Base-by-base conservation (phyloP, 2,329 filamentous ascomycete genomes). In the Alternaria sp. region DNA sequence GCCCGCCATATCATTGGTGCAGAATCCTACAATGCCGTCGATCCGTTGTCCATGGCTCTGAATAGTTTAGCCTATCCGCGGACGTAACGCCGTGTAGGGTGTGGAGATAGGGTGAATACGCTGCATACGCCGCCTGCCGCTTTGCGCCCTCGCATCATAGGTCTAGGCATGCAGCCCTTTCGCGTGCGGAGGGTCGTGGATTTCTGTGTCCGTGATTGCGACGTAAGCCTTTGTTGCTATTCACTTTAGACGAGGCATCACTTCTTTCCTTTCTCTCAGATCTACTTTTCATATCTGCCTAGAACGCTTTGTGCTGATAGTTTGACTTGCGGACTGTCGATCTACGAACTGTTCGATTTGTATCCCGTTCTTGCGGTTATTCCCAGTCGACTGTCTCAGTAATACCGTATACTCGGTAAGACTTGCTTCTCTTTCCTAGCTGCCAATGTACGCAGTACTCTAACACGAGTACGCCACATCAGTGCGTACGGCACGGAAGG, bases 341-440 rank as follows among this genome's bases (percentile, higher is more conserved):
- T 57, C 30, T 45, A 36, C 44, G 32, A 32, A 36, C 12, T 25
- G 13, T 28, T 30, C 32, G 32, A 47, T 25, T 55, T 40, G 44
- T 51, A 23, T 32, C n/a, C 28, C 30, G 19, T 44, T 28, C 46
- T 50, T 44, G 45, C 47, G 25, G 46, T 44, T 21, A 28, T 23
- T 54, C 57, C 51, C 19, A 40, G 36, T 23, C 46, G 19, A 59
- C 49, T 28, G 46, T 50, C 28, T 47, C 50, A 32, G 12, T 60
- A 28, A 44, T 10, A 25, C 47, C 15, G 28, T 19, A 23, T 50
- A 13, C 32, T 62, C 44, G 60, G 63, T 64, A 64, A 64, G 60
- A 54, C 36, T 52, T 59, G 21, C 43, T 54, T 56, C 46, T 40
- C 21, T 57, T 57, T 32, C 21, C 21, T 32, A 12, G 21, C 19